These are phyloP conservation scores for Syncephalastrum contaminatum DNA, from an alignment of 371 early-diverging fungal genomes.

Conservation along the genomic window DNA sequence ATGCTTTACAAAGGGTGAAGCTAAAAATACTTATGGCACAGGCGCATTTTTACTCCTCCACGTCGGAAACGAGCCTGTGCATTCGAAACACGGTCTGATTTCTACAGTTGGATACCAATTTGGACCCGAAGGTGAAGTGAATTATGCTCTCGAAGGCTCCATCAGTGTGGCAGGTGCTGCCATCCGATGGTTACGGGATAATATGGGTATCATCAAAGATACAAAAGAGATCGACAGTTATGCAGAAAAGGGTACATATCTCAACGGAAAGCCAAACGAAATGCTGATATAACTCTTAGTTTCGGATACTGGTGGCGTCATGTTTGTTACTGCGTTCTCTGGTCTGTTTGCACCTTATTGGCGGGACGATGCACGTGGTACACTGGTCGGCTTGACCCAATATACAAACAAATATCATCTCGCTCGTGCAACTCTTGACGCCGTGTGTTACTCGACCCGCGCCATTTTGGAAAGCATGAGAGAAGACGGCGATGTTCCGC, in stretches of 20 bases:
- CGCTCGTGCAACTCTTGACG: conserved; percentile 86
- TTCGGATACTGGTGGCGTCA: conserved; percentile 82
- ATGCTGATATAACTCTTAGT: conserved; percentile 30
- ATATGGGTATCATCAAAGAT: conserved; percentile 74
- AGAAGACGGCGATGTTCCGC: conserved; percentile 60
- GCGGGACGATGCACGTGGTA: conserved; percentile 91
- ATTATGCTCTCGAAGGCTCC: conserved; percentile 94
- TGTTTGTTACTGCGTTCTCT: conserved; percentile 94
- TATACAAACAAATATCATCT: conserved; percentile 86
- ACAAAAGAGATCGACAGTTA: conserved; percentile 68
- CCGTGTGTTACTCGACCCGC: conserved; percentile 87
- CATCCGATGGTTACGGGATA: conserved; percentile 90
- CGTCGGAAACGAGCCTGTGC: conserved; percentile 79
- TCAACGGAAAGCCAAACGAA: no score
- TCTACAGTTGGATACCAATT: conserved; percentile 93
- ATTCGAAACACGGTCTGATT: conserved; percentile 82
- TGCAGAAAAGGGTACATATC: conserved; percentile 24
- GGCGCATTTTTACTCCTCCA: conserved; percentile 96
- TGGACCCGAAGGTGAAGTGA: conserved; percentile 67
- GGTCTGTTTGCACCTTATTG: conserved; percentile 96
- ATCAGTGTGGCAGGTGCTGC: conserved; percentile 94
- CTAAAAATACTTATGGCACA: conserved; percentile 96
- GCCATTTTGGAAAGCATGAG: conserved; percentile 90
- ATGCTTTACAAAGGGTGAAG: conserved; percentile 85
- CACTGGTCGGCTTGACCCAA: conserved; percentile 87